A percentile compares a stretch with the other conserved stretches of the same genome.
These are phyloP conservation scores for Boletus pseudopeckii DNA, from an alignment of 768 basidiomycete species.

Conservation along the genomic window DNA sequence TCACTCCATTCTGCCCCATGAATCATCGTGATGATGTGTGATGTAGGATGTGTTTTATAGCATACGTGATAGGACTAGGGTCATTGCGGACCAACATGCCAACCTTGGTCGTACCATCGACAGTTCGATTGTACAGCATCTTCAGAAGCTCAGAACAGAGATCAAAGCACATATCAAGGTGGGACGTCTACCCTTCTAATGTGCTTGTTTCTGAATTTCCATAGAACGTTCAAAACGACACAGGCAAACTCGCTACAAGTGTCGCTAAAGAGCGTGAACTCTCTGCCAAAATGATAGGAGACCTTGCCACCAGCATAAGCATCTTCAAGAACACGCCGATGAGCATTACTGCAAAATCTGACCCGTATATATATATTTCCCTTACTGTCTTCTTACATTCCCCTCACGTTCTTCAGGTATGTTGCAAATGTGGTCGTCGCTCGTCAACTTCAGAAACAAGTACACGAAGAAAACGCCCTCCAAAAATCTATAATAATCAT, in stretches of 20 bases:
- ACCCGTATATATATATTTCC: slow-evolving; percentile 6
- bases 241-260: slow-evolving; percentile 82
- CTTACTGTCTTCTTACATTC: not conserved
- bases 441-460: slow-evolving; percentile 85
- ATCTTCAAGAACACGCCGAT: slow-evolving; percentile 95
- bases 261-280: slow-evolving; percentile 91
- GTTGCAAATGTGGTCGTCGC: slow-evolving; percentile 68
- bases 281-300: slow-evolving; percentile 80
- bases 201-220: not conserved
- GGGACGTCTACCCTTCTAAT: not conserved
- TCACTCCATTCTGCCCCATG: not conserved
- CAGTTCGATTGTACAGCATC: slow-evolving; percentile 94
- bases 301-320: slow-evolving; percentile 84
- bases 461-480: slow-evolving; percentile 95
- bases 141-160: slow-evolving; percentile 91
- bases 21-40: not conserved
- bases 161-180: slow-evolving; percentile 99
- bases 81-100: slow-evolving; percentile 93
- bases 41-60: slow-evolving; percentile 84
- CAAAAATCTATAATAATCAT: slow-evolving; percentile 98
- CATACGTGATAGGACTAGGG: slow-evolving; percentile 89
- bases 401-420: slow-evolving; percentile 39
- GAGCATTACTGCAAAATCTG: slow-evolving; percentile 57
- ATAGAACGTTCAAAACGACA: slow-evolving; percentile 92
- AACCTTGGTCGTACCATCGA: slow-evolving; percentile 96